These are phyloP conservation scores for Lactarius sanguifluus DNA, from an alignment of 768 basidiomycete species.

Conservation along the genomic window DNA sequence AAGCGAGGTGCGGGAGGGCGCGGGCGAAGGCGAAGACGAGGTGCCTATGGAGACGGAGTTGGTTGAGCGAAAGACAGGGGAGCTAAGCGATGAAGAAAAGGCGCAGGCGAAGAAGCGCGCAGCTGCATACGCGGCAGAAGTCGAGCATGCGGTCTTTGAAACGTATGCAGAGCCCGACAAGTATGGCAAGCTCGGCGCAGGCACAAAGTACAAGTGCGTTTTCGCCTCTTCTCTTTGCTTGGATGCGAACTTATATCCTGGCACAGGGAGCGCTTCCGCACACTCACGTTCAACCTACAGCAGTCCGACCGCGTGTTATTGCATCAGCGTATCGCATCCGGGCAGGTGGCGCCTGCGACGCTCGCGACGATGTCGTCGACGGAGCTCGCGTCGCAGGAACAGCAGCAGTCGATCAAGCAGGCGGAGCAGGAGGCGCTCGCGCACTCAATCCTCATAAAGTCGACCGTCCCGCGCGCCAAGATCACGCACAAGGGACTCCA, in stretches of 20 bases:
- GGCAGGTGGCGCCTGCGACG: constrained; percentile 63
- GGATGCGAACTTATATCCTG: neutral
- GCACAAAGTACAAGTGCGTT: constrained; percentile 77
- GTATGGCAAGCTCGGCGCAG: constrained; percentile 57
- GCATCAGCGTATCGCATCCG: constrained; percentile 73
- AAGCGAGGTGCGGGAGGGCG: constrained; percentile 22
- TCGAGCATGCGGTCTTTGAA: constrained; percentile 77
- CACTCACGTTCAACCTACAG: constrained; percentile 84
- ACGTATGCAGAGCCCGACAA: constrained; percentile 79
- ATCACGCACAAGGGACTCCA: constrained; percentile 93
- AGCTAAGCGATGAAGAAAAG: constrained; percentile 55
- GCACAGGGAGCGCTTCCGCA: constrained; percentile 83
- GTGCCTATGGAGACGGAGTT: neutral
- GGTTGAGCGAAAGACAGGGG: constrained; percentile 32
- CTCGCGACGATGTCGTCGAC: constrained; percentile 85
- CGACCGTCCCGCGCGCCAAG: constrained; percentile 65
- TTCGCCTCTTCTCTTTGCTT: constrained; percentile 26
- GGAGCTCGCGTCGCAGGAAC: constrained; percentile 86
- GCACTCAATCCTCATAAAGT: constrained; percentile 79
- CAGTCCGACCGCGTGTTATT: constrained; percentile 77
- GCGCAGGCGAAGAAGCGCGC: constrained; percentile 57
- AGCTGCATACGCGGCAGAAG: constrained; percentile 61
- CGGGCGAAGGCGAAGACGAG: constrained; percentile 31
- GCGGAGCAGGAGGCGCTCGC: constrained; percentile 81
- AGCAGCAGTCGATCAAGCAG: constrained; percentile 75